Conservation (phyloP, 768 basidiomycete genomes). For the Trametes cubensis region DNA sequence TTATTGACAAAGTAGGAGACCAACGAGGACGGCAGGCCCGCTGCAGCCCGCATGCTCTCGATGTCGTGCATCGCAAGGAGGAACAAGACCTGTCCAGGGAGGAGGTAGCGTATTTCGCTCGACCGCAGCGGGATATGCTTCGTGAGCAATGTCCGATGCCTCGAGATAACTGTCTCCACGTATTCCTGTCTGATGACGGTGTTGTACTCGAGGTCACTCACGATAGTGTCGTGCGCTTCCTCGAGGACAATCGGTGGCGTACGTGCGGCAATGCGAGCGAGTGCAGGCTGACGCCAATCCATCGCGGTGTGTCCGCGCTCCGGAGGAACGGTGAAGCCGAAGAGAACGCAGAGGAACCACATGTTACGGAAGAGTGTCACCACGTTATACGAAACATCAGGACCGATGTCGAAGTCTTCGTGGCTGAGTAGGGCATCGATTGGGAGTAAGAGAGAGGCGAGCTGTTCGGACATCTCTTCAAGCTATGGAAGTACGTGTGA, state of each 20-base stretch:
- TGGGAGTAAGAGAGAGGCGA: constrained; percentile 86
- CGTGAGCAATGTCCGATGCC: constrained; percentile 65
- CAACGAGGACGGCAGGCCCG: constrained; percentile 79
- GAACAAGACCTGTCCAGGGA: constrained; percentile 84
- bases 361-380: constrained; percentile 85
- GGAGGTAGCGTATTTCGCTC: constrained; percentile 71
- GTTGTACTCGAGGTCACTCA: constrained; percentile 91
- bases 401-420: constrained; percentile 62
- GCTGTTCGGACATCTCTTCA: constrained; percentile 83
- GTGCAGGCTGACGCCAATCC: constrained; percentile 77
- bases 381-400: constrained; percentile 56
- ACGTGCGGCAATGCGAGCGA: constrained; percentile 80
- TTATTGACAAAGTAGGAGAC: constrained; percentile 88
- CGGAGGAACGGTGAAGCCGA: constrained; percentile 66
- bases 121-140: constrained; percentile 66
- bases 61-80: constrained; percentile 84
- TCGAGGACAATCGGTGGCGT: constrained; percentile 87
- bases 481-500: constrained; percentile 46
- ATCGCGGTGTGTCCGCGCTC: constrained; percentile 62
- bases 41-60: constrained; percentile 81
- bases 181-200: constrained; percentile 88
- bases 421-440: constrained; percentile 87
- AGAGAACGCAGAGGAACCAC: constrained; percentile 92
- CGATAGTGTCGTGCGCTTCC: constrained; percentile 76
- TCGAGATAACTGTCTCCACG: constrained; percentile 68